These are phyloP conservation scores for Lodderomyces parapsilosis DNA, from an alignment of 1,139 yeast genomes.

Conservation along the genomic window DNA sequence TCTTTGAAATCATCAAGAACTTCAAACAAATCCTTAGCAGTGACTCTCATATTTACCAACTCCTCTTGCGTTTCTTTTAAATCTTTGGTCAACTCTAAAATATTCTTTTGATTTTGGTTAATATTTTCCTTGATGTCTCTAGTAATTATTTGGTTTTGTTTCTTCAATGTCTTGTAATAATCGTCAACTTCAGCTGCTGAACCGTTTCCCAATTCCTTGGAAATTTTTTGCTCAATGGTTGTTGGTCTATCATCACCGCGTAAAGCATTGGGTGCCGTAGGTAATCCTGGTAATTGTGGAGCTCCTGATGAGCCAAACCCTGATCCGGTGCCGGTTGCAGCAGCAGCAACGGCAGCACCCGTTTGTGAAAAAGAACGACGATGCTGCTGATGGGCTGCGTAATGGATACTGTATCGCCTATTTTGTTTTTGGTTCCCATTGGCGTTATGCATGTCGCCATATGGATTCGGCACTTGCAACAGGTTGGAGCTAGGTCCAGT, in stretches of 20 bases:
- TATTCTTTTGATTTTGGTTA: conserved; percentile 70
- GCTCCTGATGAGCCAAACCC: conserved; percentile 28
- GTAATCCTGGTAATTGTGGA: conserved; percentile 39
- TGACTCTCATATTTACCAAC: conserved; percentile 57
- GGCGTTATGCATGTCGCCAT: conserved; percentile 13
- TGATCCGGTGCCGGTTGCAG: too few relatives aligned
- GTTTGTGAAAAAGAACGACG: conserved; percentile 26
- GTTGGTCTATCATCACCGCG: neutral
- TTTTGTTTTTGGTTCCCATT: conserved; percentile 23
- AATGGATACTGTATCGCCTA: conserved; percentile 45
- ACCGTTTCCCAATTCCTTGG: conserved; percentile 57
- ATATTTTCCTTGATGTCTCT: conserved; percentile 65
- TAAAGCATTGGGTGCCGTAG: conserved; percentile 7
- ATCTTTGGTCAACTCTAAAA: conserved; percentile 66
- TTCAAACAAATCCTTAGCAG: conserved; percentile 60
- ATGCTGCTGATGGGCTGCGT: conserved; percentile 41
- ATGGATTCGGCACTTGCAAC: conserved; percentile 18
- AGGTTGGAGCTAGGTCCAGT: conserved; percentile 4
- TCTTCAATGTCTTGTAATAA: conserved; percentile 57
- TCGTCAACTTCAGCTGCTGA: conserved; percentile 73
- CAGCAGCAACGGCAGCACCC: neutral
- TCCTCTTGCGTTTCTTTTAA: conserved; percentile 64
- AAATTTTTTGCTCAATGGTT: conserved; percentile 38
- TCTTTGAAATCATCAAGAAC: conserved; percentile 67
- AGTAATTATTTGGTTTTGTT: conserved; percentile 55